Evolutionary conservation across 306 rosid species (phyloP), one percentile per base, ranked within the genome.

Genomic region (Purshia tridentata): DNA sequence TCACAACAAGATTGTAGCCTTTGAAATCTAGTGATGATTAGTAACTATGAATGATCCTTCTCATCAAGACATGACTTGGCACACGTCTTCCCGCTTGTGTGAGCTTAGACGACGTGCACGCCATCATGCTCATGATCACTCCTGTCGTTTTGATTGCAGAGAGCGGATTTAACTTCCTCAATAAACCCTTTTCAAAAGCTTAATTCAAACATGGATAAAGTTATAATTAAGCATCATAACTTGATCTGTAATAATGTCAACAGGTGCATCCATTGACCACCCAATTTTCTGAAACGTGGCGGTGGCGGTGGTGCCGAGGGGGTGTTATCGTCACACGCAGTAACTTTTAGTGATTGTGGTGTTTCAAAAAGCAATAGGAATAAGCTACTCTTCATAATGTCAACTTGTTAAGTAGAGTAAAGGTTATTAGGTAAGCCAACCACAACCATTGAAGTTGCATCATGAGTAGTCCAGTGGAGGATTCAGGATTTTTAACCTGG

Each of bases 91-190:
- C 35, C 1, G 35, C 35, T 42, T 8, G 56, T 7, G 67, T 19
- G 55, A 15, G 46, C 46, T 57, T 56, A 71, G 75, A 23, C 67
- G 75, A 23, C 67, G 67, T 57, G 75, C 75, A 56, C 45, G 12
- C 75, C 55, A 71, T 71, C 67, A 61, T 39, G 66, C 22, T 61
- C 45, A 15, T 61, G 47, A 61, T 16, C 35, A 29, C 35, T 61
- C 22, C 47, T 61, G 39, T 61, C 47, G 12, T 61, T 37, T 61
- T 61, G 66, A 39, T 61, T 15, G 22, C 46, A 15, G 13, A 61
- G 39, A 2, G 35, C 2, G 2, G 35, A 29, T 29, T 29, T 29
- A 29, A 29, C 35, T 29, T 29, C 35, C 35, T 0, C 35, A 29
- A 29, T 29, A 29, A 29, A 29, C 35, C 35, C 35, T 29, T 29